Conservation (phyloP, 1,284 basidiomycete genomes). For the Pseudozyma pruni region DNA sequence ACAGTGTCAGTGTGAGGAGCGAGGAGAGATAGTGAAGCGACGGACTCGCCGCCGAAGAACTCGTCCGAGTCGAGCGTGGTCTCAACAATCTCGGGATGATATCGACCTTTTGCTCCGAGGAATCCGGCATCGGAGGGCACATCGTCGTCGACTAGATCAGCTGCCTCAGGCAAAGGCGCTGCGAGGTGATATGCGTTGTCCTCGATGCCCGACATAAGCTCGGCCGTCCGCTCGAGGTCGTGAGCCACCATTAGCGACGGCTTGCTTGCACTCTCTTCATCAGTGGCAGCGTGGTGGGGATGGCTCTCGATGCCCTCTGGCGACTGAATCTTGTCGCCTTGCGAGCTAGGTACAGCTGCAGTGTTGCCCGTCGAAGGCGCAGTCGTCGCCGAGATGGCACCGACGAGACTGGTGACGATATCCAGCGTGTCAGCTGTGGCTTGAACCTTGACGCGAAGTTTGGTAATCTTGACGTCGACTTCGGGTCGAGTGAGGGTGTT, state of each 20-base stretch:
- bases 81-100: slow-evolving; percentile 75
- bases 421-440: slow-evolving; percentile 54
- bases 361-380: neutral
- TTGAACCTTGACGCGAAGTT: slow-evolving; percentile 39
- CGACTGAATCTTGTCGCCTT: neutral
- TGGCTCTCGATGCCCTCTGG: neutral
- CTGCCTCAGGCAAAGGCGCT: slow-evolving; percentile 75
- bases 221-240: slow-evolving; percentile 20
- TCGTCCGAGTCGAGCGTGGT: slow-evolving; percentile 71
- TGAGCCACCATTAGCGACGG: neutral
- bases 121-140: slow-evolving; percentile 88
- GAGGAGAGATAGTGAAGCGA: slow-evolving; percentile 49
- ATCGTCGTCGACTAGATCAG: slow-evolving; percentile 91
- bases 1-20: slow-evolving; percentile 69
- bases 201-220: slow-evolving; percentile 76
- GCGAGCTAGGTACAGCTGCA: neutral
- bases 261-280: neutral
- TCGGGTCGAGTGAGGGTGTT: slow-evolving; percentile 57
- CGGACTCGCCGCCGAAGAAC: slow-evolving; percentile 66
- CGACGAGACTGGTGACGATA: slow-evolving; percentile 20
- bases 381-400: slow-evolving; percentile 3
- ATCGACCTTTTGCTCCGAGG: slow-evolving; percentile 73
- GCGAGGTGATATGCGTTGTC: slow-evolving; percentile 81
- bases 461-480: slow-evolving; percentile 52
- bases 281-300: neutral